These are phyloP conservation scores for Neurospora tetraspora DNA, from an alignment of 495 filamentous ascomycete genomes.

Conservation along the genomic window DNA sequence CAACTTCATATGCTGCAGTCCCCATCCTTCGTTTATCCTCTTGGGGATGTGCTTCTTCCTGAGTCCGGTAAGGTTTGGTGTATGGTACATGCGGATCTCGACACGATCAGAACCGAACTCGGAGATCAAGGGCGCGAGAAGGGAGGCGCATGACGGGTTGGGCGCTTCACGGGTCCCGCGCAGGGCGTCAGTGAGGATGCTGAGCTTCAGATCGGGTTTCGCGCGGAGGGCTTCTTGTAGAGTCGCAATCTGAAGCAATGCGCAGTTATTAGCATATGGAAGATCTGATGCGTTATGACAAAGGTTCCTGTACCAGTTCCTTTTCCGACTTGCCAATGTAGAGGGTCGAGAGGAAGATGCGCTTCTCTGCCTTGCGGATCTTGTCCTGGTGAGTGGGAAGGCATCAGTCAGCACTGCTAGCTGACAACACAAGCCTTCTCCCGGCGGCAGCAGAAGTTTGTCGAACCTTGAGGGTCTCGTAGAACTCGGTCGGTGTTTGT, in stretches of 20 bases:
- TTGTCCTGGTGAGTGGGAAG: constrained; percentile 43
- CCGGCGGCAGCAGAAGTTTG: background rate
- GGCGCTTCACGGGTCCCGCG: constrained; percentile 88
- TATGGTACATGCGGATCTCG: constrained; percentile 95
- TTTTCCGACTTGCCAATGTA: constrained; percentile 94
- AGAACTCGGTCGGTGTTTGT: constrained; percentile 73
- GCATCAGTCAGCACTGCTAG: constrained; percentile 8
- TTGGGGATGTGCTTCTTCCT: constrained; percentile 75
- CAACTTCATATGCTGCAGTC: constrained; percentile 97
- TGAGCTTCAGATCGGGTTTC: constrained; percentile 72
- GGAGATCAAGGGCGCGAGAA: constrained; percentile 67
- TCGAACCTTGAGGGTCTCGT: constrained; percentile 72
- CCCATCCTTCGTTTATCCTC: constrained; percentile 96
- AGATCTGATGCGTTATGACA: background rate
- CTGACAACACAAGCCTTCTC: constrained; percentile 1
- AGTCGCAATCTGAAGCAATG: constrained; percentile 51
- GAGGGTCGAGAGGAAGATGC: constrained; percentile 86
- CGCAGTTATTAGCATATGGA: background rate
- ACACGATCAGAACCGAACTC: constrained; percentile 83
- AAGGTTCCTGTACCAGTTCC: constrained; percentile 52
- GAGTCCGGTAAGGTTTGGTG: constrained; percentile 83
- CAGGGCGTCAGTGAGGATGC: constrained; percentile 86
- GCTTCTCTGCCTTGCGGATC: constrained; percentile 64
- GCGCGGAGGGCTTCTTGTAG: constrained; percentile 62
- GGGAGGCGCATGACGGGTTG: constrained; percentile 77